Evolutionary conservation across 2,329 filamentous ascomycete species (phyloP).

Genomic region (Scorias spongiosa): DNA sequence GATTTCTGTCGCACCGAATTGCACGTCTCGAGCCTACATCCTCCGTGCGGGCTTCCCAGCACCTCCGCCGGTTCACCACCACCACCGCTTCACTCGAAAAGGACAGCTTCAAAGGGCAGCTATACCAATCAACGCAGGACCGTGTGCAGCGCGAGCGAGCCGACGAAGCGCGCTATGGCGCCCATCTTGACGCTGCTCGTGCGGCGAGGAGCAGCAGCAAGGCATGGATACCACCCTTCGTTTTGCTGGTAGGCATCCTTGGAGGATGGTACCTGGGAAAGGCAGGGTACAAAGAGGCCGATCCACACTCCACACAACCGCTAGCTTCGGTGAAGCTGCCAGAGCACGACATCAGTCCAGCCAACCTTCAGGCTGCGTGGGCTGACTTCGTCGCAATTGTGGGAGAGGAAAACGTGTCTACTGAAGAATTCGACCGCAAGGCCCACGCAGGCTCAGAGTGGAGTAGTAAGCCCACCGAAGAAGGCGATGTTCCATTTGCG

Average conservation of each 20-base stretch:
- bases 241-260: constrained; percentile 33
- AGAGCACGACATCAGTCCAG: constrained; percentile 39
- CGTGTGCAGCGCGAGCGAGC: constrained; percentile 43
- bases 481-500: constrained; percentile 36
- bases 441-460: constrained; percentile 47
- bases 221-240: constrained; percentile 22
- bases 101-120: constrained; percentile 42
- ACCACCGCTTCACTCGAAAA: constrained; percentile 9
- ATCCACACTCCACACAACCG: constrained; percentile 41
- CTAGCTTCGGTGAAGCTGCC: constrained; percentile 33
- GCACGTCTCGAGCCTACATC: background rate
- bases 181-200: constrained; percentile 18
- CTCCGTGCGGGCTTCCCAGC: background rate
- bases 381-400: constrained; percentile 46
- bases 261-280: constrained; percentile 42
- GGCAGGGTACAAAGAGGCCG: constrained; percentile 27
- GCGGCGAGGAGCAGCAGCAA: constrained; percentile 10
- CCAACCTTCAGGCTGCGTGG: constrained; percentile 50
- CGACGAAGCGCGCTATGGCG: constrained; percentile 37
- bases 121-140: constrained; percentile 46
- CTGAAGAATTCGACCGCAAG: constrained; percentile 37
- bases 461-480: constrained; percentile 37
- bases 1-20: background rate
- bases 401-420: constrained; percentile 48
- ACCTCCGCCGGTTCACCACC: background rate